Percentiles rank a stretch among this genome's conserved stretches.
Evolutionary conservation across 768 basidiomycete species (phyloP).

Genomic region (Termitomyces sp.): DNA sequence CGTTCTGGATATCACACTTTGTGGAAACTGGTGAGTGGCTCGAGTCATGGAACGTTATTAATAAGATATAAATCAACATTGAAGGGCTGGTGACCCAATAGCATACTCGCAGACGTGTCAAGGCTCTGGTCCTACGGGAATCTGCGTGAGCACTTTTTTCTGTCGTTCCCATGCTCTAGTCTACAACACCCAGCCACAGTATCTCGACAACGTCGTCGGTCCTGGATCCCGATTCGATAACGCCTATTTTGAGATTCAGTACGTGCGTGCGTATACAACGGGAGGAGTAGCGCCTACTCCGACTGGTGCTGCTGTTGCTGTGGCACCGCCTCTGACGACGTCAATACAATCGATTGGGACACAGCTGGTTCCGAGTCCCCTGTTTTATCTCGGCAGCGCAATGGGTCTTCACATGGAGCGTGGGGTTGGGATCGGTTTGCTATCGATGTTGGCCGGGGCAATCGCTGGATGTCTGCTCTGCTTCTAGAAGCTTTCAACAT

Average conservation of each 20-base stretch:
- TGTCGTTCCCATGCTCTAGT: background rate
- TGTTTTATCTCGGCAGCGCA: slow-evolving; percentile 10
- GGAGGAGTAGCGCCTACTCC: slow-evolving; percentile 20
- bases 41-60: background rate
- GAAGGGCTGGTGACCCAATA: slow-evolving; percentile 38
- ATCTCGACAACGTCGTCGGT: slow-evolving; percentile 46
- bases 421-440: background rate
- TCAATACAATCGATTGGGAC: slow-evolving; percentile 10
- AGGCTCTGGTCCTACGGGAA: slow-evolving; percentile 26
- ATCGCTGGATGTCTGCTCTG: background rate
- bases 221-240: slow-evolving; percentile 33
- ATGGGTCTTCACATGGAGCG: background rate
- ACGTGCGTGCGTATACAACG: slow-evolving; percentile 42
- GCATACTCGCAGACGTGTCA: slow-evolving; percentile 33
- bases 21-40: slow-evolving; percentile 34
- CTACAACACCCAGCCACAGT: slow-evolving; percentile 20
- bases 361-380: slow-evolving; percentile 12
- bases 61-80: background rate
- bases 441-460: background rate
- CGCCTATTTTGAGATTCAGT: slow-evolving; percentile 63
- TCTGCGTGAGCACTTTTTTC: slow-evolving; percentile 25
- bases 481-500: background rate
- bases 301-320: slow-evolving; percentile 15
- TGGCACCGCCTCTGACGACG: slow-evolving; percentile 2
- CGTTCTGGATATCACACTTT: slow-evolving; percentile 49